Conservation (phyloP, 2,329 filamentous ascomycete genomes). For the Pseudocercospora vitis region DNA sequence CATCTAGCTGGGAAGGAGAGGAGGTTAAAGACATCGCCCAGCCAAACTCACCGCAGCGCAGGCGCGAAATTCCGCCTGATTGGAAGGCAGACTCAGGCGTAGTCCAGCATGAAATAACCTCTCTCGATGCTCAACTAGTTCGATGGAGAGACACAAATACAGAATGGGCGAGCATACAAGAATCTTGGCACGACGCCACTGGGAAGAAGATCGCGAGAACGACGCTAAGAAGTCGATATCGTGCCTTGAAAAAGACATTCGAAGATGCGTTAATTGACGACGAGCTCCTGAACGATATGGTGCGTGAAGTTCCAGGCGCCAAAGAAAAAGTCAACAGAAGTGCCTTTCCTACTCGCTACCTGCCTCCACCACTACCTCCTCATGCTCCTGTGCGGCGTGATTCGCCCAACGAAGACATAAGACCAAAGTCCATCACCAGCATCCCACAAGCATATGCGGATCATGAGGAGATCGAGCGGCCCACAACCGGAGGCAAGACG, state of each 20-base stretch:
- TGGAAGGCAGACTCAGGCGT: neutral
- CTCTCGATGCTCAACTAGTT: conserved; percentile 13
- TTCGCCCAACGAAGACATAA: neutral
- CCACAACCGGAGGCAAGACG: conserved; percentile 23
- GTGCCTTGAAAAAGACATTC: conserved; percentile 8
- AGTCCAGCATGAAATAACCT: conserved; percentile 5
- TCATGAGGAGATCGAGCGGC: neutral
- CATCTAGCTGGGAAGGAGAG: neutral
- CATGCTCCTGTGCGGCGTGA: neutral
- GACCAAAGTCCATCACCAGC: neutral
- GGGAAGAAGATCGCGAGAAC: neutral
- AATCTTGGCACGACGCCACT: neutral
- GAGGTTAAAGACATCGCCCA: neutral
- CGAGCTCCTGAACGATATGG: conserved; percentile 8
- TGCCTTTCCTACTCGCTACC: neutral
- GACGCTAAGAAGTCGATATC: conserved; percentile 12
- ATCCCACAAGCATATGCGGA: neutral
- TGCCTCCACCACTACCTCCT: neutral
- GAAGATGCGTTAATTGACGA: conserved; percentile 3
- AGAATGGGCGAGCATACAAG: conserved; percentile 13
- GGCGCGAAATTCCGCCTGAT: neutral
- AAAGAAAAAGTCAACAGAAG: conserved; percentile 14
- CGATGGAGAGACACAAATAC: conserved; percentile 14
- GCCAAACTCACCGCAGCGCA: neutral
- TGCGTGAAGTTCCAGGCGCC: conserved; percentile 1